A percentile compares a stretch with the other conserved stretches of the same genome.
These are phyloP conservation scores for Raphanus hybrid DNA, from an alignment of 441 rosid species.

Conservation along the genomic window DNA sequence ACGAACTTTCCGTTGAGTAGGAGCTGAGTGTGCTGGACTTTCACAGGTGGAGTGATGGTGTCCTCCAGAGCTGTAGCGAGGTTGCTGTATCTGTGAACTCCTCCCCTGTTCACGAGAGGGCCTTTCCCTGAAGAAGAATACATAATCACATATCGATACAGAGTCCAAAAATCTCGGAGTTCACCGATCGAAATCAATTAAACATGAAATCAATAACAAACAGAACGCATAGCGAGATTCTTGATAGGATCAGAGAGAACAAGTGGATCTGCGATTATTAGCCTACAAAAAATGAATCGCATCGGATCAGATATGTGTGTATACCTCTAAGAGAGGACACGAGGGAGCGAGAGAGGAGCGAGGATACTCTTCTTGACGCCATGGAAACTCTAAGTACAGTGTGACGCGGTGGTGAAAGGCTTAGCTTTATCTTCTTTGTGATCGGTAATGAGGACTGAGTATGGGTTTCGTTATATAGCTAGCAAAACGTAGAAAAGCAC, in stretches of 20 bases:
- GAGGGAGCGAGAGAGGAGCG: conserved; percentile 39
- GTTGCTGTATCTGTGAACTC: conserved; percentile 50
- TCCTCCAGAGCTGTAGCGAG: conserved; percentile 49
- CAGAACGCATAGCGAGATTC: background rate
- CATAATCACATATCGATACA: background rate
- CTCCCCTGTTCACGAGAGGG: conserved; percentile 43
- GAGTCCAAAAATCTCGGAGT: conserved; percentile 5
- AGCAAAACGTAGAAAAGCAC: background rate
- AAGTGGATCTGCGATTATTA: background rate
- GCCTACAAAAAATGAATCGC: background rate
- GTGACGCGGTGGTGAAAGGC: too few relatives aligned
- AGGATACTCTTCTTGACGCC: conserved; percentile 45
- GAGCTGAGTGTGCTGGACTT: conserved; percentile 58
- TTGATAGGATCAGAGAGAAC: background rate
- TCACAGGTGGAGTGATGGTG: conserved; percentile 61
- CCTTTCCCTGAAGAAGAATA: conserved; percentile 49
- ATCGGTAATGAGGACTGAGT: background rate
- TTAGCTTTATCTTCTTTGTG: too few relatives aligned
- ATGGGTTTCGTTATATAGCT: background rate
- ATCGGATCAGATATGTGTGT: background rate
- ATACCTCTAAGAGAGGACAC: conserved; percentile 31
- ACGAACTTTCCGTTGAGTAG: conserved; percentile 65
- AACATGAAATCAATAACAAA: background rate
- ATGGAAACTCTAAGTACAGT: background rate
- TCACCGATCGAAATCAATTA: conserved; percentile 8